Conservation (phyloP, 2,329 filamentous ascomycete species). For the Scortechinia acanthostroma region DNA sequence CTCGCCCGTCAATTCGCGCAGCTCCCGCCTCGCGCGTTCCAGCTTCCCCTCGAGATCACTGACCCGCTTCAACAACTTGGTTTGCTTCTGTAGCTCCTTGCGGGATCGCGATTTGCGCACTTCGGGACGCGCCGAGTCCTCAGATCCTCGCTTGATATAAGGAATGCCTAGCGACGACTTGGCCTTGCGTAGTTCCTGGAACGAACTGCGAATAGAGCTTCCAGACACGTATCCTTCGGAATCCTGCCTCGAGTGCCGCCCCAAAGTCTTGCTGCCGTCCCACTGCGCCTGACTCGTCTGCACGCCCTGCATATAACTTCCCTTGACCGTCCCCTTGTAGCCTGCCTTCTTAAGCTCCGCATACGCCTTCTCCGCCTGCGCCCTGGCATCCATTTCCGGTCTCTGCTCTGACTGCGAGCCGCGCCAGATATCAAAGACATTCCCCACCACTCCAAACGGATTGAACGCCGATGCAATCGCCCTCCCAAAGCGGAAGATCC, state of each 20-base stretch:
- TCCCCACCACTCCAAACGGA: conserved; percentile 22
- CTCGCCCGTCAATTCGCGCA: conserved; percentile 31
- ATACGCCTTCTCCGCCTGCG: conserved; percentile 34
- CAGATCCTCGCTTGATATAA: neutral
- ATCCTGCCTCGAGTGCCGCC: neutral
- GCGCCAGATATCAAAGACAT: too few relatives aligned
- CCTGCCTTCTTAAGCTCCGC: conserved; percentile 38
- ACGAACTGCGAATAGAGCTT: neutral
- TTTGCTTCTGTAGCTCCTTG: conserved; percentile 40
- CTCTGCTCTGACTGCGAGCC: conserved; percentile 17
- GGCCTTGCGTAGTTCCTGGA: neutral
- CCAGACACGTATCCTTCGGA: neutral
- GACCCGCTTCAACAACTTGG: conserved; percentile 43
- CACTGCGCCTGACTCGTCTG: neutral
- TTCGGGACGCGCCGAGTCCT: conserved; percentile 11
- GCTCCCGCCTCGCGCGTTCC: conserved; percentile 37
- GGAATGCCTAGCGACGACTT: neutral
- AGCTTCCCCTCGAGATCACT: conserved; percentile 47
- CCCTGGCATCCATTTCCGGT: conserved; percentile 21
- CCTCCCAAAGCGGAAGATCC: conserved; percentile 40
- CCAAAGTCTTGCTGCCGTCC: neutral
- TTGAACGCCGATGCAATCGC: conserved; percentile 38
- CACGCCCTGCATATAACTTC: conserved; percentile 7
- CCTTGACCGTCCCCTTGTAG: conserved; percentile 25
- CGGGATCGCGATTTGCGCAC: conserved; percentile 36